Percentiles rank a stretch among this genome's conserved stretches.
phyloP scores from a whole-genome alignment of 1,139 yeast species.

The Spathaspora sp. region DNA sequence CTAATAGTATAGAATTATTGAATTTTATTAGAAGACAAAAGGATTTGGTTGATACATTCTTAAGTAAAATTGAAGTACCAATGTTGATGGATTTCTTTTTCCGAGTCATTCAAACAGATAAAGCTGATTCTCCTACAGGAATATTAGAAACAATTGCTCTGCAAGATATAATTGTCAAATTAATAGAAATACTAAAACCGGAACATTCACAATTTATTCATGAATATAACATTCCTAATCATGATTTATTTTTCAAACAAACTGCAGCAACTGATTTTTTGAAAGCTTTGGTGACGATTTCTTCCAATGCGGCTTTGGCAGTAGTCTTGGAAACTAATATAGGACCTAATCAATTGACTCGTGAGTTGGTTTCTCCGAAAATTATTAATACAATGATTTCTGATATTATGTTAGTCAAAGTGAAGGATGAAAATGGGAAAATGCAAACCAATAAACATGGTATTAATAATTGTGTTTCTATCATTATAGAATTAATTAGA shows the following conservation, averaged over 20 bases:
- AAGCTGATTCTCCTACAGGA: constrained; percentile 64
- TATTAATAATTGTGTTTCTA: constrained; percentile 47
- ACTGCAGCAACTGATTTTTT: constrained; percentile 94
- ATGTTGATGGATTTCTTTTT: constrained; percentile 57
- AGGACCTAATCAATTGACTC: constrained; percentile 46
- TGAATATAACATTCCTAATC: constrained; percentile 28
- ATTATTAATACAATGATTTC: constrained; percentile 37
- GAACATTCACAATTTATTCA: constrained; percentile 34
- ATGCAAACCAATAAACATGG: constrained; percentile 43
- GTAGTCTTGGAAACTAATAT: constrained; percentile 49
- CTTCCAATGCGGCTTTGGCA: constrained; percentile 63
- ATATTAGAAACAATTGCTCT: constrained; percentile 52
- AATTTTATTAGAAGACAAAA: constrained; percentile 54
- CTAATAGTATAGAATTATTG: constrained; percentile 48
- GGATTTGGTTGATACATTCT: constrained; percentile 53
- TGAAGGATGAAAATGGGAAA: constrained; percentile 15
- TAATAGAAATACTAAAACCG: constrained; percentile 51
- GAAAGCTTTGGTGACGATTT: constrained; percentile 89
- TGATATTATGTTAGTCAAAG: constrained; percentile 36
- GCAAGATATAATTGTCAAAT: constrained; percentile 52
- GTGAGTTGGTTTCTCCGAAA: constrained; percentile 43
- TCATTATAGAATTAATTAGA: constrained; percentile 46
- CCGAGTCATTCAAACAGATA: constrained; percentile 63
- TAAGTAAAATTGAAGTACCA: constrained; percentile 57
- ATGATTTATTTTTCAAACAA: constrained; percentile 60